Percentiles rank a stretch among this genome's conserved stretches.
These are phyloP conservation scores for Fusarium guadeloupense DNA, from an alignment of 2,329 filamentous ascomycete species.

Conservation along the genomic window DNA sequence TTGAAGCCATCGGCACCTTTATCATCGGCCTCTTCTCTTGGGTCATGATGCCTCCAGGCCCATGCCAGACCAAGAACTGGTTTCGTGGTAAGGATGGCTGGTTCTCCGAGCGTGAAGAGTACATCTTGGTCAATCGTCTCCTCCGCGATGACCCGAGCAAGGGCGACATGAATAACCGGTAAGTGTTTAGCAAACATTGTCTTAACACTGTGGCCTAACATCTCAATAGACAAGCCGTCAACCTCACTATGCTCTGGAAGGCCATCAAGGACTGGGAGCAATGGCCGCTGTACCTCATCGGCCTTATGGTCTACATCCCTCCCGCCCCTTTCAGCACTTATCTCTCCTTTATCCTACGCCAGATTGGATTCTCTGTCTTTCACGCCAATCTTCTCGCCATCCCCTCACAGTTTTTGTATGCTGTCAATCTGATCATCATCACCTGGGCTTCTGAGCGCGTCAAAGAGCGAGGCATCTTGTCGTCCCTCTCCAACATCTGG, in stretches of 20 bases:
- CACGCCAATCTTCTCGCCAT: constrained; percentile 58
- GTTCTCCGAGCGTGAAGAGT: constrained; percentile 69
- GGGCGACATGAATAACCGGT: constrained; percentile 68
- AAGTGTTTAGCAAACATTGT: not conserved
- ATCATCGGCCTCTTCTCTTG: constrained; percentile 55
- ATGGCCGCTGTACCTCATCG: constrained; percentile 60
- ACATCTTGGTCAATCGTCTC: constrained; percentile 69
- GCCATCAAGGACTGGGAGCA: constrained; percentile 67
- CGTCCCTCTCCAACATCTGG: constrained; percentile 60
- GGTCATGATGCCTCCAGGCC: constrained; percentile 57
- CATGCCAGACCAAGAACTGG: constrained; percentile 62
- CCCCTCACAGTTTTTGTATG: constrained; percentile 55
- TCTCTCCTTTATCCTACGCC: constrained; percentile 55
- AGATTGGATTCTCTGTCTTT: constrained; percentile 57
- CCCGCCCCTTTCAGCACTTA: constrained; percentile 55
- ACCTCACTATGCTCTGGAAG: constrained; percentile 55
- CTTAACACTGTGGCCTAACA: constrained; percentile 28
- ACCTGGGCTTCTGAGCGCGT: constrained; percentile 56
- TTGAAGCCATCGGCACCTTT: constrained; percentile 59
- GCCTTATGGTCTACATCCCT: constrained; percentile 58
- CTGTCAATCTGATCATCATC: constrained; percentile 57
- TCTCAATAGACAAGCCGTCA: constrained; percentile 50
- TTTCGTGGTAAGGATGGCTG: constrained; percentile 67
- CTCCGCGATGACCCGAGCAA: constrained; percentile 69
- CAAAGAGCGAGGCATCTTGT: constrained; percentile 56